Base-by-base conservation (phyloP, 2,329 filamentous ascomycete genomes). In the Fusarium protoensiforme region DNA sequence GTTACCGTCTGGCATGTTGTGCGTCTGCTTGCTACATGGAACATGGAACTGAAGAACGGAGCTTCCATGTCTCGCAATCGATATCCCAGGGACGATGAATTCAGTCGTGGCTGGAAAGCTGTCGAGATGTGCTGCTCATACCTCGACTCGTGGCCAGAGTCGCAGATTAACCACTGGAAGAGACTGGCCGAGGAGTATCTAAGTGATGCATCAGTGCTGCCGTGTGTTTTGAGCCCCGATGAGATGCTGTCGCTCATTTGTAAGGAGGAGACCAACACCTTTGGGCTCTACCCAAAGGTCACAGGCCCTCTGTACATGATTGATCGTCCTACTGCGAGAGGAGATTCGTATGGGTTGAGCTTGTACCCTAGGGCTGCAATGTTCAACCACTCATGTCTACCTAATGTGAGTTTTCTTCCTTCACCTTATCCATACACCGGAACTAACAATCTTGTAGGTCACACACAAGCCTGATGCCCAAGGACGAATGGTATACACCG, bases 211-310 rank as follows among this genome's bases (percentile, higher is more conserved):
- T 57, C 68, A 39, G 59, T 63, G 36, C 59, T 79, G 20, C 65
- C 68, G 6, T 66, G 53, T 16, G 36, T 73, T 7, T 36, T 69
- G n/a, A 70, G 54, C 43, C 35, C 65, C 11, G 67, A 72, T 4
- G 74, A 79, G 38, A 71, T 76, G 62, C 65, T 80, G 1, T 59
- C 69, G 8, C 41, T 80, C 11, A 65, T 80, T 29, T 80, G 78
- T 64, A 78, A 76, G 41, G 78, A 80, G 27, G 78, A 80, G 41
- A 80, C 78, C 11, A 80, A 80, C 22, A 80, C 78, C 0, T 80
- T 80, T 57, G 78, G 78, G 0, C 67, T 80, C 13, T 80, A 80
- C 39, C 73, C 72, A 6, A 71, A 65, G 11, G 20, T 67, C 0
- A 80, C 78, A 1, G 78, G 78, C 0, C 75, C 75, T 22, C 62